Evolutionary conservation across 148 eudicot genomes (phyloP).

Genomic region (Vaccinium macrocarpon): DNA sequence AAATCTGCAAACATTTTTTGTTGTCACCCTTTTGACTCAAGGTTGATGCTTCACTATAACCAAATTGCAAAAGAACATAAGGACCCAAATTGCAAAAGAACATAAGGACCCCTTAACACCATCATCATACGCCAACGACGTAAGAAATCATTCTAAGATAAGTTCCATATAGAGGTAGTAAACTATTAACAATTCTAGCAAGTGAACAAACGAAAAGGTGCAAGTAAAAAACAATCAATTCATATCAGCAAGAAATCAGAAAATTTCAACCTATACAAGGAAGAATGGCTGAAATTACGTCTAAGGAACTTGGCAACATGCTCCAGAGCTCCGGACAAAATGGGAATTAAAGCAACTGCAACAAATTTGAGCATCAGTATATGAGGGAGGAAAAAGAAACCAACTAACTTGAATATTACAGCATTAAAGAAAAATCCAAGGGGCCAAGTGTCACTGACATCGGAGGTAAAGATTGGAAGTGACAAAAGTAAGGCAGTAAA

Average conservation of each 20-base stretch:
- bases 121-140: not conserved
- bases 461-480: constrained; percentile 74
- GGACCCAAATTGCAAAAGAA: not conserved
- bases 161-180: not conserved
- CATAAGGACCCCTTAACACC: not conserved
- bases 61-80: not conserved
- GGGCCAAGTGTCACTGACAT: constrained; percentile 48
- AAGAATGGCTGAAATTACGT: constrained; percentile 77
- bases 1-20: not conserved
- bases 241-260: not conserved
- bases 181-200: not conserved
- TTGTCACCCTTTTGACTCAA: not conserved
- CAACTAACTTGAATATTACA: not conserved
- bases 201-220: not conserved
- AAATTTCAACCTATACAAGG: constrained; percentile 63
- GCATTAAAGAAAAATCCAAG: not conserved
- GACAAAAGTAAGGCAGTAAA: constrained; percentile 83
- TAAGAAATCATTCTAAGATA: not conserved
- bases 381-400: constrained; percentile 12
- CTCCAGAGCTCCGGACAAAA: constrained; percentile 74
- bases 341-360: constrained; percentile 89
- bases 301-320: constrained; percentile 87
- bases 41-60: not conserved
- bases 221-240: not conserved
- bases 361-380: constrained; percentile 13